Evolutionary conservation across 2,329 filamentous ascomycete genomes (phyloP).

Genomic region (Phaeosphaeria sp.): DNA sequence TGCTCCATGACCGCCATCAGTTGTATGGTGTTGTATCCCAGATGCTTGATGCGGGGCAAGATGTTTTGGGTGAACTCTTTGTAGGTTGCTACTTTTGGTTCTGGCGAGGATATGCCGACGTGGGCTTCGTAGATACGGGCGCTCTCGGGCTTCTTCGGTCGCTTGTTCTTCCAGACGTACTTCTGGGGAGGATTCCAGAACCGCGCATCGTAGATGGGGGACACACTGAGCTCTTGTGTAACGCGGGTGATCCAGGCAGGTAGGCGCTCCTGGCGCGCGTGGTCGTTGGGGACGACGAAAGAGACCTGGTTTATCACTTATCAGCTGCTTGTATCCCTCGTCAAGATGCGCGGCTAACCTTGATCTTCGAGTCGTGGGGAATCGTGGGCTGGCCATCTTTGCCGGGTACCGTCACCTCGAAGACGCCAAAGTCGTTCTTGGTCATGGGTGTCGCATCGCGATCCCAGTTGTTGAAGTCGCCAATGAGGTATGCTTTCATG

Average conservation of each 20-base stretch:
- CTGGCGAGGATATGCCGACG: conserved; percentile 93
- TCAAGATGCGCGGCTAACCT: conserved; percentile 62
- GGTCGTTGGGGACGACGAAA: conserved; percentile 77
- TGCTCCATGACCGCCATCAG: conserved; percentile 99
- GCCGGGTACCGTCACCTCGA: conserved; percentile 79
- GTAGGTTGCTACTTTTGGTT: conserved; percentile 88
- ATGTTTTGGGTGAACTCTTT: conserved; percentile 96
- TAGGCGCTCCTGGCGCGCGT: conserved; percentile 79
- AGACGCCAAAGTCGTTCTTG: conserved; percentile 84
- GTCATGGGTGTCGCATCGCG: conserved; percentile 83
- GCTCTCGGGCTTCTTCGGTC: conserved; percentile 83
- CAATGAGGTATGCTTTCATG: conserved; percentile 80
- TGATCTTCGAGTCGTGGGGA: conserved; percentile 92
- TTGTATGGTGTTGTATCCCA: conserved; percentile 98
- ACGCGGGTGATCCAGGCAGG: conserved; percentile 98
- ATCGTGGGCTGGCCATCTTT: conserved; percentile 79
- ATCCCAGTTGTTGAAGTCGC: conserved; percentile 97
- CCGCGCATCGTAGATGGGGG: conserved; percentile 89
- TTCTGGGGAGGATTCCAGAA: conserved; percentile 95
- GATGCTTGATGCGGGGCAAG: conserved; percentile 84
- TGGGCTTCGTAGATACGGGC: conserved; percentile 98
- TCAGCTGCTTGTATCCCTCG: neutral
- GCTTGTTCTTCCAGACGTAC: conserved; percentile 83
- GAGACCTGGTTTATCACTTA: conserved; percentile 67
- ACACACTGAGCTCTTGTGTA: conserved; percentile 88